phyloP scores from a whole-genome alignment of 352 stramenopile genomes.

The Phytophthora litchii region DNA sequence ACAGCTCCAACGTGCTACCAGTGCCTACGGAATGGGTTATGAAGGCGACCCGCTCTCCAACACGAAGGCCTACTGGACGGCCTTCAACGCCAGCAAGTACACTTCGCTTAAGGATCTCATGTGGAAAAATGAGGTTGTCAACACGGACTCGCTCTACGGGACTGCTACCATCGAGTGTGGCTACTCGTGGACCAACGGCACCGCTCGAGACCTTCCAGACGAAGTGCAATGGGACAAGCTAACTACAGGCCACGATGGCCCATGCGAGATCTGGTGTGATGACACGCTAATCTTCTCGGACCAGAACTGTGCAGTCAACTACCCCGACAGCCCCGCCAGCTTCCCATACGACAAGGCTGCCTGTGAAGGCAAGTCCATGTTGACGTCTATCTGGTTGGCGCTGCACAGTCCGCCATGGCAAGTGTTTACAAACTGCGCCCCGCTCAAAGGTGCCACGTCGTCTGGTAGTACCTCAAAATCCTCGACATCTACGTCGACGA shows the following conservation, averaged over 20 bases:
- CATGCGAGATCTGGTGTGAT: conserved; percentile 61
- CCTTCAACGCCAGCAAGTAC: conserved; percentile 49
- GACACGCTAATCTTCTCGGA: conserved; percentile 46
- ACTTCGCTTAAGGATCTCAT: conserved; percentile 54
- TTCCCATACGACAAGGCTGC: conserved; percentile 51
- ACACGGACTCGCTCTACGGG: conserved; percentile 38
- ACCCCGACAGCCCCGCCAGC: conserved; percentile 28
- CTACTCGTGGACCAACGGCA: conserved; percentile 41
- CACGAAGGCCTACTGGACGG: conserved; percentile 38
- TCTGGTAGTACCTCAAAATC: conserved; percentile 13
- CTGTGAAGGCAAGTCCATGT: conserved; percentile 42
- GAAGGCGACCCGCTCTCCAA: conserved; percentile 36
- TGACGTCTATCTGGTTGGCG: conserved; percentile 46
- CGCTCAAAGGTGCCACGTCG: conserved; percentile 32
- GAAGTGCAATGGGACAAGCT: conserved; percentile 48
- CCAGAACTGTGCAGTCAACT: conserved; percentile 48
- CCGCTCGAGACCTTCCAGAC: conserved; percentile 38
- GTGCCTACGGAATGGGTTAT: conserved; percentile 34
- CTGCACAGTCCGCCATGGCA: conserved; percentile 53
- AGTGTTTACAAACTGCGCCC: conserved; percentile 56
- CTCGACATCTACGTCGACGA: conserved; percentile 6
- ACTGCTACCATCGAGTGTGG: conserved; percentile 47
- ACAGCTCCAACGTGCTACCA: conserved; percentile 35
- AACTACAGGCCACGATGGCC: conserved; percentile 44
- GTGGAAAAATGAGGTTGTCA: conserved; percentile 35